phyloP scores from a whole-genome alignment of 2,329 filamentous ascomycete species.

The Peltaster fructicola region DNA sequence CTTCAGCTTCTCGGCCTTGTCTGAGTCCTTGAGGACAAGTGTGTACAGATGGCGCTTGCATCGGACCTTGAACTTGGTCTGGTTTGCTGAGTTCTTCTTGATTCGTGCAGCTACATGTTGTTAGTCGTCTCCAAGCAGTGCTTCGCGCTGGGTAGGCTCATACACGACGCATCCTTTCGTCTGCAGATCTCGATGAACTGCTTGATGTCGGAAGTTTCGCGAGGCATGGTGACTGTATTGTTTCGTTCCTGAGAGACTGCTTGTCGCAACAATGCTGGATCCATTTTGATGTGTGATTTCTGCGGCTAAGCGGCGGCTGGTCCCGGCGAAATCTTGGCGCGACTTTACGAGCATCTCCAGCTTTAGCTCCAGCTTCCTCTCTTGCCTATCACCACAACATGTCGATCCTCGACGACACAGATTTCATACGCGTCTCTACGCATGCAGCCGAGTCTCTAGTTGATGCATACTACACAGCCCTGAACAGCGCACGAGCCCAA shows the following conservation, averaged over 20 bases:
- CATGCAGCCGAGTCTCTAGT: conserved; percentile 55
- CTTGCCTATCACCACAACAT: conserved; percentile 6
- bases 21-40: conserved; percentile 91
- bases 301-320: no score
- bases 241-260: no score
- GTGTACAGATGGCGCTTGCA: conserved; percentile 89
- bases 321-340: conserved; percentile 6
- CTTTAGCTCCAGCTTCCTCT: conserved; percentile 1
- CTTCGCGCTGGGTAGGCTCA: conserved; percentile 6
- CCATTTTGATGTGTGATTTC: no score
- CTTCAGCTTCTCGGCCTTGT: conserved; percentile 99
- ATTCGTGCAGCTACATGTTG: conserved; percentile 29
- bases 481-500: conserved; percentile 40
- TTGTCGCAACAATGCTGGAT: no score
- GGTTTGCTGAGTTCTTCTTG: conserved; percentile 82
- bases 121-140: no score
- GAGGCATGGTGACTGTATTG: conserved; percentile 66
- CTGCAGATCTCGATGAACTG: conserved; percentile 99
- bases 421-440: conserved; percentile 12
- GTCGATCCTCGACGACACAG: conserved; percentile 15
- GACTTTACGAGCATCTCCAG: conserved; percentile 1
- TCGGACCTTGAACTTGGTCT: conserved; percentile 99
- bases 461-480: conserved; percentile 56
- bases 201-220: conserved; percentile 97
- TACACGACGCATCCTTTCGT: conserved; percentile 98